Evolutionary conservation across 2,329 filamentous ascomycete genomes (phyloP).

Genomic region (Exophiala aquamarina): DNA sequence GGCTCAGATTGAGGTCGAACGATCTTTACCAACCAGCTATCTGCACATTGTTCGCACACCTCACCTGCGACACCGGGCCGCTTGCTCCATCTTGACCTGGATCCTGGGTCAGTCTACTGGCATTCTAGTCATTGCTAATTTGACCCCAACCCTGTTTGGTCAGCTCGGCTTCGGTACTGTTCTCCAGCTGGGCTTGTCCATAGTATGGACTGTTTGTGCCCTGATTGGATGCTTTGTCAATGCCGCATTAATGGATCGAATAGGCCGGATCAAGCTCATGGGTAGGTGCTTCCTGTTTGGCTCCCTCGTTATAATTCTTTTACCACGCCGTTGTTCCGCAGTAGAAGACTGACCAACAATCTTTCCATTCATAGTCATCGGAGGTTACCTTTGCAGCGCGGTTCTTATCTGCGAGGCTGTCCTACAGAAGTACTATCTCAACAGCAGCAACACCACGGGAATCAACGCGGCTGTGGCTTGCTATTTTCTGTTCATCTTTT

Average conservation of each 20-base stretch:
- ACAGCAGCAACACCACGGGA: conserved; percentile 32
- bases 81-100: conserved; percentile 33
- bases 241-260: conserved; percentile 29
- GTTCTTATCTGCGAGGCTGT: conserved; percentile 37
- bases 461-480: conserved; percentile 40
- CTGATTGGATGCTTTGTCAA: conserved; percentile 33
- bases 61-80: conserved; percentile 29
- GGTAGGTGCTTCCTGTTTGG: conserved; percentile 2
- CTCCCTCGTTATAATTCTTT: background rate
- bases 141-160: conserved; percentile 23
- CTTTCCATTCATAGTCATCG: conserved; percentile 32
- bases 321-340: background rate
- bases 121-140: conserved; percentile 33
- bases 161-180: conserved; percentile 15
- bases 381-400: conserved; percentile 38
- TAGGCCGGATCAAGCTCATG: conserved; percentile 15
- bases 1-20: conserved; percentile 30
- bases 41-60: conserved; percentile 26
- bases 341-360: conserved; percentile 11
- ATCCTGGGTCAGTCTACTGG: conserved; percentile 35
- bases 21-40: conserved; percentile 17
- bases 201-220: conserved; percentile 24
- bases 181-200: conserved; percentile 8
- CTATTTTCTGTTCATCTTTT: conserved; percentile 40
- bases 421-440: conserved; percentile 35